phyloP scores from a whole-genome alignment of 805 yeast species.

The Yarrowia yakushimensis region DNA sequence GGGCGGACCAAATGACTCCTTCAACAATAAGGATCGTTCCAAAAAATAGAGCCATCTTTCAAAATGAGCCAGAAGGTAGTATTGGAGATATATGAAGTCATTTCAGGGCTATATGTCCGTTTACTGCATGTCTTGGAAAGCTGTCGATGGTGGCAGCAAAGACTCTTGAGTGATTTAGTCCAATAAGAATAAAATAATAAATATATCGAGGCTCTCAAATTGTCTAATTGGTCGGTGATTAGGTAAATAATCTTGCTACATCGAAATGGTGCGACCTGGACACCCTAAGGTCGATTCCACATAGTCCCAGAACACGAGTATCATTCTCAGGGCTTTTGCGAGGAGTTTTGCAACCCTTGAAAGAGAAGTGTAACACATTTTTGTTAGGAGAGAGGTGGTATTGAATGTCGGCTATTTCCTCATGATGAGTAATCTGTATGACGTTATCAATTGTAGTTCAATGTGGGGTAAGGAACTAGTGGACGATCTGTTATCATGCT shows the following conservation, averaged over 20 bases:
- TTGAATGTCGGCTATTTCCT: no score
- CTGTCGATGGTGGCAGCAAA: conserved; percentile 73
- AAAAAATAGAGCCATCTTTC: conserved; percentile 73
- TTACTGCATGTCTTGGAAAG: conserved; percentile 44
- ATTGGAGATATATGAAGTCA: conserved; percentile 76
- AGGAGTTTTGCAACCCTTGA: no score
- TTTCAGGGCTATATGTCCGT: conserved; percentile 51
- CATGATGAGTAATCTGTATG: not conserved
- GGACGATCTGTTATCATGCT: no score
- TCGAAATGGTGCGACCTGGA: conserved; percentile 54
- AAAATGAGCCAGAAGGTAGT: conserved; percentile 81
- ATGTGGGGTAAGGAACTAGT: not conserved
- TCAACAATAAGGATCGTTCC: conserved; percentile 85
- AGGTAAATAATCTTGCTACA: no score
- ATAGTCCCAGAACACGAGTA: conserved; percentile 65
- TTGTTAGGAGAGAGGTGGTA: no score
- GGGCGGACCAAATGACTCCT: conserved; percentile 71
- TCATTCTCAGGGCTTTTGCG: conserved; percentile 52
- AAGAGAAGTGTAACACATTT: no score
- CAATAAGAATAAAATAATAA: no score
- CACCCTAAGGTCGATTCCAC: conserved; percentile 74
- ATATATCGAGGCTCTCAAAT: no score
- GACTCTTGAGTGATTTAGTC: conserved; percentile 91
- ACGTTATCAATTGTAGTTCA: not conserved
- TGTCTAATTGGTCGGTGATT: no score